phyloP scores from a whole-genome alignment of 2,329 filamentous ascomycete species.

The Trichoderma brevicompactum region DNA sequence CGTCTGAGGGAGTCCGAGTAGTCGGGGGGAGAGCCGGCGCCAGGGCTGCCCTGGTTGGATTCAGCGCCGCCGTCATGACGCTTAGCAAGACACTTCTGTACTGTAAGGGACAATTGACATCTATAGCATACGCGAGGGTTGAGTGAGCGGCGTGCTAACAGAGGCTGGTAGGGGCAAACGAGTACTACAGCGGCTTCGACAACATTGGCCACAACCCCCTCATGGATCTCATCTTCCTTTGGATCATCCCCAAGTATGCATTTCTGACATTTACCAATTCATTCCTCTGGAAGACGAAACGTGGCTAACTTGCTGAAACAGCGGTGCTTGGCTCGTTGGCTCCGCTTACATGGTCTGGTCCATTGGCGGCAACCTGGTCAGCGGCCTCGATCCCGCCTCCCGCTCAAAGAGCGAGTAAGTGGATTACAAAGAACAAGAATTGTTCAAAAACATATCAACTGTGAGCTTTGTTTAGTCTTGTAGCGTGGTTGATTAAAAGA shows the following conservation, averaged over 20 bases:
- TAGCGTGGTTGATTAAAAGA: neutral
- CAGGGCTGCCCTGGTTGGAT: slow-evolving; percentile 52
- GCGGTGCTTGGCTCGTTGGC: slow-evolving; percentile 60
- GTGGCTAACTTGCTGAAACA: slow-evolving; percentile 35
- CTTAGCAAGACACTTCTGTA: slow-evolving; percentile 66
- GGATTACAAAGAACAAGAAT: neutral
- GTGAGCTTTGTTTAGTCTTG: neutral
- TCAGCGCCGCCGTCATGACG: slow-evolving; percentile 62
- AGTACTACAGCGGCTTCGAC: slow-evolving; percentile 59
- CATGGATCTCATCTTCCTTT: slow-evolving; percentile 53
- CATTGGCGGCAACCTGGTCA: slow-evolving; percentile 55
- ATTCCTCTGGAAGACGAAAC: neutral
- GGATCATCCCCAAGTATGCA: slow-evolving; percentile 63
- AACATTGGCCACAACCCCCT: slow-evolving; percentile 62
- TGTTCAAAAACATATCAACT: neutral
- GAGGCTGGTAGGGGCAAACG: slow-evolving; percentile 54
- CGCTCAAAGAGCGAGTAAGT: slow-evolving; percentile 49
- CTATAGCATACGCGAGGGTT: neutral
- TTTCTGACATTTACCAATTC: neutral
- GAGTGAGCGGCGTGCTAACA: neutral
- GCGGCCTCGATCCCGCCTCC: slow-evolving; percentile 49
- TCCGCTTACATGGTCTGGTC: slow-evolving; percentile 57
- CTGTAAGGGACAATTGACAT: slow-evolving; percentile 46
- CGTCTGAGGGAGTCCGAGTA: slow-evolving; percentile 35
- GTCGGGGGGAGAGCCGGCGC: slow-evolving; percentile 52